phyloP scores from a whole-genome alignment of 2,329 filamentous ascomycete species.

The Keithomyces neogunnii region DNA sequence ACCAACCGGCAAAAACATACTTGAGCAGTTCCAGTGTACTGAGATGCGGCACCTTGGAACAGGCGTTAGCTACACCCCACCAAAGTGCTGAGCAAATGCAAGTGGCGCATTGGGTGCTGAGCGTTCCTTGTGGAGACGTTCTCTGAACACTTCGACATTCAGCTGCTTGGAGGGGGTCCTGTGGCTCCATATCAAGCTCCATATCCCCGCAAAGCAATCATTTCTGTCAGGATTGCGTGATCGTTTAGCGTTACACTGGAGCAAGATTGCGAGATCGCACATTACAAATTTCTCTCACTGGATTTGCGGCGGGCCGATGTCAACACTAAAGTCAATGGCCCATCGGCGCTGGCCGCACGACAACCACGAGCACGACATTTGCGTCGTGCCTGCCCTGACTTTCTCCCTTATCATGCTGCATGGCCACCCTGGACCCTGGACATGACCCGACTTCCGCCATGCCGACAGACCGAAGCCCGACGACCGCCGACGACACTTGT shows the following conservation, averaged over 20 bases:
- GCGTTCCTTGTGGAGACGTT: too few relatives aligned
- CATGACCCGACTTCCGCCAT: conserved; percentile 8
- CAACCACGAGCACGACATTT: background rate
- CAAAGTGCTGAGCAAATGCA: too few relatives aligned
- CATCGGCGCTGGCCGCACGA: background rate
- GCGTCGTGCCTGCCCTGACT: too few relatives aligned
- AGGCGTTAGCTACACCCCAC: too few relatives aligned
- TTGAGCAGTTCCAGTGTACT: too few relatives aligned
- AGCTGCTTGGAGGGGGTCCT: too few relatives aligned
- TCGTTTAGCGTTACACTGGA: conserved; percentile 18
- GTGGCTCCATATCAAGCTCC: conserved; percentile 1
- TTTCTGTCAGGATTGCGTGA: conserved; percentile 25
- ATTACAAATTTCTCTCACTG: conserved; percentile 15
- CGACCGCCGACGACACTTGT: conserved; percentile 1
- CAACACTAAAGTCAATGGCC: background rate
- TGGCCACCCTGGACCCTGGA: too few relatives aligned
- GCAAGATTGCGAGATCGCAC: conserved; percentile 14
- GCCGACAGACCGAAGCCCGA: conserved; percentile 8
- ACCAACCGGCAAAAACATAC: too few relatives aligned
- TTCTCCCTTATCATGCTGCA: too few relatives aligned
- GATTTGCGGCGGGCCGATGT: conserved; percentile 10
- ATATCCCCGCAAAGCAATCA: conserved; percentile 16
- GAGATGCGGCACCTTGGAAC: too few relatives aligned
- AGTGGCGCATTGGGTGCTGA: too few relatives aligned
- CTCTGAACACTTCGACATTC: too few relatives aligned